A percentile compares a stretch with the other conserved stretches of the same genome.
These are phyloP conservation scores for Batrachochytrium dendrobatidis DNA, from an alignment of 371 early-diverging fungal species.

Conservation along the genomic window DNA sequence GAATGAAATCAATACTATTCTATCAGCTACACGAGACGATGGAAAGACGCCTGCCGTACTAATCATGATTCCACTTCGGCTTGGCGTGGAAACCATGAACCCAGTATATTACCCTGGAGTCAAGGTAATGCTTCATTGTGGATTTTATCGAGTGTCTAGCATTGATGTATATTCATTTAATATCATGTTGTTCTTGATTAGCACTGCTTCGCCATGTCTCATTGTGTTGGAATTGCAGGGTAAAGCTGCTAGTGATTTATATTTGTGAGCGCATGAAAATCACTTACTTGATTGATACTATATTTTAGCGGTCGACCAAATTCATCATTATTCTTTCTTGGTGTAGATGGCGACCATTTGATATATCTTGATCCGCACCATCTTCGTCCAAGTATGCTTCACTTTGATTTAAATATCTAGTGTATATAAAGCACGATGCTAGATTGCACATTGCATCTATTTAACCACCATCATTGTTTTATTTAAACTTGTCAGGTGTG, in stretches of 20 bases:
- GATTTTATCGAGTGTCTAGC: no score
- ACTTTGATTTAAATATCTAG: no score
- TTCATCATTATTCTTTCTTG: constrained; percentile 87
- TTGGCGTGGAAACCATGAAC: constrained; percentile 83
- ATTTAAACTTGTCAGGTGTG: neutral
- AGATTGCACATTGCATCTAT: no score
- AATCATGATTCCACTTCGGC: constrained; percentile 76
- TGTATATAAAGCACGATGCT: no score
- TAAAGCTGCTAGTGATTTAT: constrained; percentile 21
- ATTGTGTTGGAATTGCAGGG: constrained; percentile 87
- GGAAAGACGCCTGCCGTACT: constrained; percentile 39
- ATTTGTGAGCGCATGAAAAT: constrained; percentile 1
- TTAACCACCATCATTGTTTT: no score
- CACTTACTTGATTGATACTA: constrained; percentile 10
- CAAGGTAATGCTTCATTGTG: no score
- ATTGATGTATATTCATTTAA: no score
- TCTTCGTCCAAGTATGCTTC: constrained; percentile 53
- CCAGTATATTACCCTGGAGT: constrained; percentile 67
- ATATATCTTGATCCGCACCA: constrained; percentile 93
- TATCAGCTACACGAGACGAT: constrained; percentile 12
- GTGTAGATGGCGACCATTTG: constrained; percentile 71
- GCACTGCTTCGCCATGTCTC: constrained; percentile 65
- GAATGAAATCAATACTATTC: constrained; percentile 44
- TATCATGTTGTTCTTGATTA: no score
- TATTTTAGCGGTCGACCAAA: constrained; percentile 91